Base-by-base conservation (phyloP, 495 filamentous ascomycete species). In the Choiromyces venosus region DNA sequence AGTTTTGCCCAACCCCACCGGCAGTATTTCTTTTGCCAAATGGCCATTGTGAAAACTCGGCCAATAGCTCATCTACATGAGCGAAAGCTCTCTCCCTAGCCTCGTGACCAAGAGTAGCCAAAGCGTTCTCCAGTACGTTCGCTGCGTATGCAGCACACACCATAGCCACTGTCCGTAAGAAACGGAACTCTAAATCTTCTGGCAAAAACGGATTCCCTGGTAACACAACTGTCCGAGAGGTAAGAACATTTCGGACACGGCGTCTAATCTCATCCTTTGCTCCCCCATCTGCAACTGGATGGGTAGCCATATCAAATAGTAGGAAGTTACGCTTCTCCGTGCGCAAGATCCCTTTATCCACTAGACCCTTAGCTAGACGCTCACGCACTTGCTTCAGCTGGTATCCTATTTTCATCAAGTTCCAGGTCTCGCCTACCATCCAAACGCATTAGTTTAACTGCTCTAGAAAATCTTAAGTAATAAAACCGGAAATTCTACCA, bases 321-420 rank as follows among this genome's bases (percentile, higher is more conserved):
- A 99, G 87, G 84, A 99, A 99, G 85, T 99, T 99, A 82, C 93
- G 92, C 85, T 99, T 99, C 84, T 99, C 95, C 72, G 95, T 99
- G 79, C 95, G 92, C 67, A 99, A 88, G 82, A 99, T 97, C 70
- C 95, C 95, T 84, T 99, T 99, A 84, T 99, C 95, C 38, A 99
- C 95, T 37, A 99, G 89, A n/a, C 95, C 95, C 83, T 99, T 99
- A 76, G 92, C 93, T 67, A 98, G 88, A 68, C 95, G 92, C 86
- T 99, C 95, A 80, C 95, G 94, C 68, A 99, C 95, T 86, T 99
- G 95, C 83, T 99, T 99, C 74, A 99, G 87, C 86, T 98, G 95
- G 84, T 99, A 99, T 81, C 95, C 95, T 79, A 99, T 99, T 85
- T 99, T 99, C 95, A 99, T 97, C 70, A 99, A 85, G 79, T 99